Evolutionary conservation across 2,329 filamentous ascomycete species (phyloP), one percentile per base, ranked within the genome.

Genomic region (Fusarium torreyae): DNA sequence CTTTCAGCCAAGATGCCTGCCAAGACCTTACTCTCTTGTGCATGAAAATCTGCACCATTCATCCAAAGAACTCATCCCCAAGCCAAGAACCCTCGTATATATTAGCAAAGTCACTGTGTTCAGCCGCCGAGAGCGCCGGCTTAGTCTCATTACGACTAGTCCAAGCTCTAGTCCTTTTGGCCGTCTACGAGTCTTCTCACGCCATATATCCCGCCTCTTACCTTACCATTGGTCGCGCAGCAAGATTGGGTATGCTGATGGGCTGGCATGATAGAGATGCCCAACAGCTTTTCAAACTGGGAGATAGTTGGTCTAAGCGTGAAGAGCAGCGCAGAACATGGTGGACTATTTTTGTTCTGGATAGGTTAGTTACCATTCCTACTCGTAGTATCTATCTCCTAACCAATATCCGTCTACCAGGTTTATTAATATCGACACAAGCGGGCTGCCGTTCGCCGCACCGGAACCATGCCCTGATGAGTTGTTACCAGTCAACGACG

Each of bases 141-240:
- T 6, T 42, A 7, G 18, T 57, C 7, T 39, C 43, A 20, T 22
- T 60, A 18, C 52, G 57, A 14, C 15, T 60, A 9, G 24, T 33
- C 14, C 57, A 60, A 11, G 34, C 52, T 2, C 33, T 60, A 7
- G 36, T 45, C 15, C 22, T 60, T 8, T 11, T 60, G 14, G 43
- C 57, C 17, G n/a, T 60, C n/a, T 60, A 49, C 18, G 57, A 60
- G 17, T 26, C 20, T 9, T 57, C 42, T 9, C 57, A 60, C 20
- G 26, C 42, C n/a, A 60, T 60, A 28, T 57, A 60, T n/a, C 57
- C 57, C 18, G 52, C 57, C 43, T 46, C 42, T 6, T 58, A 60
- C 24, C 28, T 49, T 13, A 60, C 57, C 5, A 60, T 60, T 7
- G 33, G 57, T n/a, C 52, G 43, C 22, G 57, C 57, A 9, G 57